These are phyloP conservation scores for Fusarium bactridioides DNA, from an alignment of 2,329 filamentous ascomycete genomes.

Conservation along the genomic window DNA sequence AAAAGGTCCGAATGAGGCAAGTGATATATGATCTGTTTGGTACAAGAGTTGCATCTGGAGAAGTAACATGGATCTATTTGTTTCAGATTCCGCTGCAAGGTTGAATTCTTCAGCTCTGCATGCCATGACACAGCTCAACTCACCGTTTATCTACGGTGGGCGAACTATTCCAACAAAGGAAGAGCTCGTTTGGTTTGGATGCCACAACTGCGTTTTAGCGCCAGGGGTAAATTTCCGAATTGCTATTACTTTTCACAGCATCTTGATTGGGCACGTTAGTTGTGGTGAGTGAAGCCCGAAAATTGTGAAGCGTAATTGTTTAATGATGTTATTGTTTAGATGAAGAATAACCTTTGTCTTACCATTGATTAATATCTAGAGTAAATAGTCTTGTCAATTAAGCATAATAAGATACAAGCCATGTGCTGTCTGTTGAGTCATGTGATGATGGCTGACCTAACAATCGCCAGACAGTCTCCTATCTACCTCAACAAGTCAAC, in stretches of 20 bases:
- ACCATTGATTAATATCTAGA: not conserved
- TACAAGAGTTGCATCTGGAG: not conserved
- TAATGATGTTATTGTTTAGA: not conserved
- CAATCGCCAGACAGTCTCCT: not conserved
- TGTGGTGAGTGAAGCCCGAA: not conserved
- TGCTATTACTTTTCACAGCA: not conserved
- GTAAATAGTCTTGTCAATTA: not conserved
- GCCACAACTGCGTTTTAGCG: slow-evolving; percentile 31
- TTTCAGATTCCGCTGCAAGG: slow-evolving; percentile 10
- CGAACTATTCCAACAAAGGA: slow-evolving; percentile 23
- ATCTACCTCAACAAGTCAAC: not conserved
- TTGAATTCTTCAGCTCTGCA: not conserved
- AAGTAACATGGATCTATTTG: not conserved
- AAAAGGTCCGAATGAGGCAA: not conserved
- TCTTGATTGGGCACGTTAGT: not conserved
- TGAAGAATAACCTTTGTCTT: not conserved
- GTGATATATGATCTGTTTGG: not conserved
- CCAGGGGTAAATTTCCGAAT: slow-evolving; percentile 20
- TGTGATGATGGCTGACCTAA: slow-evolving; percentile 2
- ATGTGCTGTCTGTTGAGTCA: not conserved
- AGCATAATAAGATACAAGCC: not conserved
- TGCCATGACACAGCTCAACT: not conserved
- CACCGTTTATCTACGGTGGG: slow-evolving; percentile 7
- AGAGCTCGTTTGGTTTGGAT: slow-evolving; percentile 17
- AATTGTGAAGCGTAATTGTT: not conserved